These are phyloP conservation scores for Chlorella variabilis DNA, from an alignment of 163 green algal genomes.

Conservation along the genomic window DNA sequence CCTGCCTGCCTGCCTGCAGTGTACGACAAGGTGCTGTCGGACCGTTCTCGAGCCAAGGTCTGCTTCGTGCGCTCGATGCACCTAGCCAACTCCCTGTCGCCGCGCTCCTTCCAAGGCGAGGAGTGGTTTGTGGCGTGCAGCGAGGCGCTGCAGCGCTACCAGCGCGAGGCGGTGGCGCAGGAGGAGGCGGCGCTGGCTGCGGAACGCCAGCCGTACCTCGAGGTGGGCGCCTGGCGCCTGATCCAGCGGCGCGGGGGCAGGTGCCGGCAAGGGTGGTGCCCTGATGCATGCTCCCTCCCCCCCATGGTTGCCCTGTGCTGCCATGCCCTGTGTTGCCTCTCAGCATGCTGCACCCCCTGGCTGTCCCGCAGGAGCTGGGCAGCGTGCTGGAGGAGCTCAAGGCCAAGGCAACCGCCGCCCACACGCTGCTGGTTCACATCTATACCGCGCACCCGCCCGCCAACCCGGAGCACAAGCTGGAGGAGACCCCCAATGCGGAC, in stretches of 20 bases:
- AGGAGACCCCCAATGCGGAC: neutral
- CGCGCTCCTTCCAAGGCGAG: neutral
- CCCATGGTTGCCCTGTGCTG: no score
- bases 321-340: no score
- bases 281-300: no score
- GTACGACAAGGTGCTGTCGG: neutral
- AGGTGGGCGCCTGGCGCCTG: neutral
- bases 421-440: neutral
- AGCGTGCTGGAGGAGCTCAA: no score
- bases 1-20: neutral
- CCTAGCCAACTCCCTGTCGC: neutral
- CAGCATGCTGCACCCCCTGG: no score
- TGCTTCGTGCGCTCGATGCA: neutral
- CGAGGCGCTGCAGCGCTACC: neutral
- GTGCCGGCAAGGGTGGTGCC: no score
- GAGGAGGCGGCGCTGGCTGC: neutral
- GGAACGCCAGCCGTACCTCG: neutral
- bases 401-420: no score
- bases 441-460: neutral
- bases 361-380: no score
- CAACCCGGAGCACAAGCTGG: neutral
- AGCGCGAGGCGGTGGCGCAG: neutral
- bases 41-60: neutral
- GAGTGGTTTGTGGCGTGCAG: neutral
- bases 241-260: no score